A percentile compares a stretch with the other conserved stretches of the same genome.
phyloP scores from a whole-genome alignment of 495 filamentous ascomycete species.

The Aspergillus nidulans region DNA sequence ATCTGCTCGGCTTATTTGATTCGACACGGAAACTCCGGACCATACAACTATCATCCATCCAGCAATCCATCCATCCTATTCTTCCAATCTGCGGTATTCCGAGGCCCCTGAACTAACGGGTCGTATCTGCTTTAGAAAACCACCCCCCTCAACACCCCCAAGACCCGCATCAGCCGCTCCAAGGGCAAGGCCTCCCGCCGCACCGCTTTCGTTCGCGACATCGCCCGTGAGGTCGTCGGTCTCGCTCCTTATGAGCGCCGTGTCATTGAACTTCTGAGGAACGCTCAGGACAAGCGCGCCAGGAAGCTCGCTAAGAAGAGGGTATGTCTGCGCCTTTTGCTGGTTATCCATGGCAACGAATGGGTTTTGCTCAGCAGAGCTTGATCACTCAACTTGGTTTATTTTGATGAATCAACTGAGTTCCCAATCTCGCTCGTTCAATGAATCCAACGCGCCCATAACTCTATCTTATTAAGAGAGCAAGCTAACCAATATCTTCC shows the following conservation, averaged over 20 bases:
- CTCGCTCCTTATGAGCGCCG: slow-evolving; percentile 97
- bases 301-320: slow-evolving; percentile 99
- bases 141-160: slow-evolving; percentile 72
- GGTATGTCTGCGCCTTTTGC: slow-evolving; percentile 46
- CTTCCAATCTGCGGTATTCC: not conserved
- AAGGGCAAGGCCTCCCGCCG: slow-evolving; percentile 91
- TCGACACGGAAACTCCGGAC: not conserved
- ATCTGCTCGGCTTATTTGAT: not conserved
- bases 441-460: not conserved
- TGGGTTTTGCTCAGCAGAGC: not conserved
- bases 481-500: slow-evolving; percentile 16
- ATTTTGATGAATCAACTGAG: not conserved
- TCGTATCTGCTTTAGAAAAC: slow-evolving; percentile 65
- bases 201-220: slow-evolving; percentile 87
- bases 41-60: slow-evolving; percentile 2
- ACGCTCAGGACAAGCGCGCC: slow-evolving; percentile 98
- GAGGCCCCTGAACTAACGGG: slow-evolving; percentile 2
- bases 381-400: not conserved
- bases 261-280: slow-evolving; percentile 96
- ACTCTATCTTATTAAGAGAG: not conserved
- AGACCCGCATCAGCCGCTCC: slow-evolving; percentile 79
- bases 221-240: slow-evolving; percentile 89
- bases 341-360: not conserved
- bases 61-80: not conserved
- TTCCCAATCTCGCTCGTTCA: not conserved